A percentile compares a stretch with the other conserved stretches of the same genome.
These are phyloP conservation scores for Ceratobasidium sp. DNA, from an alignment of 1,284 basidiomycete genomes.

Conservation along the genomic window DNA sequence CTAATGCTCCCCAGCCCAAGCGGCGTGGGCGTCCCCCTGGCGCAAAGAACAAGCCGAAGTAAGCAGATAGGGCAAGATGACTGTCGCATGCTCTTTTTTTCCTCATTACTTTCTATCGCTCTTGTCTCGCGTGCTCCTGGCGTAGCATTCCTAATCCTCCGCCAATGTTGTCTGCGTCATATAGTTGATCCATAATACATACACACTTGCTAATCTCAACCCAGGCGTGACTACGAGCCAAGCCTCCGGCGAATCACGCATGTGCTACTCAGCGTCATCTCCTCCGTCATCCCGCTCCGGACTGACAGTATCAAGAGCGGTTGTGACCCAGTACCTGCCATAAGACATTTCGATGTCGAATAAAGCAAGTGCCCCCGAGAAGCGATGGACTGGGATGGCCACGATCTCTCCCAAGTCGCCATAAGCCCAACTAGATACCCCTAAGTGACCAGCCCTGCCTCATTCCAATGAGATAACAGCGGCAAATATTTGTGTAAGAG, in stretches of 20 bases:
- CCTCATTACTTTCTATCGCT: no score
- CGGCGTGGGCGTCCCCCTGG: not conserved
- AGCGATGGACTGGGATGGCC: not conserved
- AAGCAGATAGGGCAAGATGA: not conserved
- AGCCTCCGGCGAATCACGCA: not conserved
- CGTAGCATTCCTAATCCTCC: no score
- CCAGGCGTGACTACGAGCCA: not conserved
- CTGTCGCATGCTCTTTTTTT: not conserved
- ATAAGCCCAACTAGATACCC: slow-evolving; percentile 25
- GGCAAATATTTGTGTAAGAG: not conserved
- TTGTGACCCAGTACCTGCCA: slow-evolving; percentile 20
- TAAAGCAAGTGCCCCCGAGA: slow-evolving; percentile 17
- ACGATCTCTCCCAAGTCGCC: not conserved
- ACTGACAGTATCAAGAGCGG: not conserved
- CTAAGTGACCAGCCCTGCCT: slow-evolving; percentile 3
- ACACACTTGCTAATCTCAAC: no score
- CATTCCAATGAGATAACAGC: not conserved
- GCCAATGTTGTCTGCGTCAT: no score
- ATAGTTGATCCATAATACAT: no score
- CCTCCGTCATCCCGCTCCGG: not conserved
- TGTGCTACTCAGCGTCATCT: not conserved
- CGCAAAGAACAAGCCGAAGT: not conserved
- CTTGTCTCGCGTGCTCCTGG: no score
- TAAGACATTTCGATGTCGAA: slow-evolving; percentile 11
- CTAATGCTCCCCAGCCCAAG: not conserved